Evolutionary conservation across 2,329 filamentous ascomycete species (phyloP).

Genomic region (Bipolaris gigantea): DNA sequence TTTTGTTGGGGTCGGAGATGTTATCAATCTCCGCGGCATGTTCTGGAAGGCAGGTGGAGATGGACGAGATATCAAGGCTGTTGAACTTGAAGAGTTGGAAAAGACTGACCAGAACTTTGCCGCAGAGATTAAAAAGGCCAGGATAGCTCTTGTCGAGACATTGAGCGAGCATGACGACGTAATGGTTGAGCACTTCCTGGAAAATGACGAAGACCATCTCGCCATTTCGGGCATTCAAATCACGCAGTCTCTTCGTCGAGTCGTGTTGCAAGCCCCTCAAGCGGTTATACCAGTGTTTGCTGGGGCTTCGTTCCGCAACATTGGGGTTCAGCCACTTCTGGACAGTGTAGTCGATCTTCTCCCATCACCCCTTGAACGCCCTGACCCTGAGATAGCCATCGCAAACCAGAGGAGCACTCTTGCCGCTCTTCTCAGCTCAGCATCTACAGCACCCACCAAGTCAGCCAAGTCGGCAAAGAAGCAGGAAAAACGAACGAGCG

Average conservation of each 20-base stretch:
- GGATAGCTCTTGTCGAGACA: slow-evolving; percentile 76
- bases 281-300: slow-evolving; percentile 84
- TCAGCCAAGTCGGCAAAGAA: slow-evolving; percentile 17
- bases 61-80: slow-evolving; percentile 63
- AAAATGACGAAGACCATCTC: slow-evolving; percentile 71
- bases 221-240: slow-evolving; percentile 68
- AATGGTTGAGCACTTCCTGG: slow-evolving; percentile 82
- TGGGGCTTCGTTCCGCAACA: slow-evolving; percentile 89
- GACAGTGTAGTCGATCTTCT: slow-evolving; percentile 87
- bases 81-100: slow-evolving; percentile 58
- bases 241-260: slow-evolving; percentile 71
- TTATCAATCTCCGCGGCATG: slow-evolving; percentile 73
- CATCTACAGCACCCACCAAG: slow-evolving; percentile 27
- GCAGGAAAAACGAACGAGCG: slow-evolving; percentile 8
- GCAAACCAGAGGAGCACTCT: slow-evolving; percentile 60
- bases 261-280: slow-evolving; percentile 68
- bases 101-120: slow-evolving; percentile 55
- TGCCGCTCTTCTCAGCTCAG: slow-evolving; percentile 48
- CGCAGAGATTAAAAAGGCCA: slow-evolving; percentile 72
- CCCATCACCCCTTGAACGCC: slow-evolving; percentile 77
- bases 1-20: slow-evolving; percentile 83
- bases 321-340: slow-evolving; percentile 88
- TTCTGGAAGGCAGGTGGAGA: slow-evolving; percentile 70
- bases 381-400: slow-evolving; percentile 75
- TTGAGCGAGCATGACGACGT: slow-evolving; percentile 86